Evolutionary conservation across 371 early-diverging fungal species (phyloP), one percentile per base, ranked within the genome.

Genomic region (Vairimorpha ceranae): DNA sequence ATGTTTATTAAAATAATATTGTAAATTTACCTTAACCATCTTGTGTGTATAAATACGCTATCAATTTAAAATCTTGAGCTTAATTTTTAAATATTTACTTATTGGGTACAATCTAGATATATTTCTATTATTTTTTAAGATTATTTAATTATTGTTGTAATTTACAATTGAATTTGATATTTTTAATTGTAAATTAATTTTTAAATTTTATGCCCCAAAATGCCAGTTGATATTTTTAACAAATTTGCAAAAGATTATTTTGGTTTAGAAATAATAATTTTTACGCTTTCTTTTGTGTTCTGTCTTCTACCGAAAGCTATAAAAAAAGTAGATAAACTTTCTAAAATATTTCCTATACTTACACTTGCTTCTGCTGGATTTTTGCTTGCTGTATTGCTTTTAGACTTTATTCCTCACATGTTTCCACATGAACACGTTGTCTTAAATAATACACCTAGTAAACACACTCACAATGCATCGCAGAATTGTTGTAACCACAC

Each of bases 381-480:
- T 43, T 30, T 83, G 21, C 67, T 83, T 41, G 72, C 76, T 0
- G 76, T 81, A 29, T 51, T 79, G 15, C 69, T 83, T 29, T 38
- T 77, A 23, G 81, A 81, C 45, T 74, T 83, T 60, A 81, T 80
- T 19, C 83, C 83, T 4, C 81, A 83, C 46, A 60, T 82, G 61
- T 74, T 75, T 12, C 21, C 60, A 19, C 74, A 61, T 38, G 52
- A 21, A 6, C 29, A 70, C 59, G n/a, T n/a, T n/a, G n/a, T n/a
- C n/a, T n/a, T n/a, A n/a, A n/a, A n/a, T n/a, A n/a, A n/a, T n/a
- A n/a, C n/a, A n/a, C n/a, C n/a, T n/a, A n/a, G n/a, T 56, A 41
- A 19, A 58, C 29, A 21, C 10, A 14, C 32, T 2, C 19, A 8
- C 32, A 0, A 23, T 15, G 6, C n/a, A 68, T 17, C 56, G 65